Base-by-base conservation (phyloP, 495 filamentous ascomycete genomes). In the Tuber melanosporum region DNA sequence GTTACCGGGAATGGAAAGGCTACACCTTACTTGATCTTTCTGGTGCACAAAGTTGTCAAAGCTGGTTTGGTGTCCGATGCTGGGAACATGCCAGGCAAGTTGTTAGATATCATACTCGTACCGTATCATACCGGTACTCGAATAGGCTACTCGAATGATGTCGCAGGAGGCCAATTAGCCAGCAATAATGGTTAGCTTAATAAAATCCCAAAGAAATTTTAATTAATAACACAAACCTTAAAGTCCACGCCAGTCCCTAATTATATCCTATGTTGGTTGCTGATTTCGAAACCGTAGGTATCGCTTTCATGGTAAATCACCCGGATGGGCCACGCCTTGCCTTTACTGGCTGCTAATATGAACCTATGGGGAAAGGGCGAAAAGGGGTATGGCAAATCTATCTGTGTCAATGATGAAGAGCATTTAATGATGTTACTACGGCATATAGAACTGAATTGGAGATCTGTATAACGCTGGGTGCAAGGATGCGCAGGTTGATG, bases 401-500 rank as follows among this genome's bases (percentile, higher is more conserved):
- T 89, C 46, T 94, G 93, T 75, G 82, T 84, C 75, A 89, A 86
- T 72, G 91, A 92, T 69, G 88, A 88, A 74, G 91, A 92, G 69
- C 92, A 93, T 85, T 93, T 93, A 87, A 85, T 42, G 92, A 93
- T 78, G 91, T 93, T 46, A 91, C 92, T 78, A 89, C 87, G 80
- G 91, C 92, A 57, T 93, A 92, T 84, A 89, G 90, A 75, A 87
- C 84, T 70, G 90, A 91, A 84, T 85, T 93, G 49, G 86, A 87
- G 81, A 88, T 89, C 86, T 94, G 20, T 93, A 93, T 80, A 87
- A 90, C 52, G 89, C 89, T 52, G 91, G 91, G 1, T 86, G 89
- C 77, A 86, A 91, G 9, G 93, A 93, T 79, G 87, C 92, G 22
- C 91, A 93, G 82, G 91, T 91, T 73, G 91, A 93, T 79, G 92